Evolutionary conservation across 1,139 yeast species (phyloP), one percentile per base, ranked within the genome.

Genomic region (Geotrichum citri-aurantii): DNA sequence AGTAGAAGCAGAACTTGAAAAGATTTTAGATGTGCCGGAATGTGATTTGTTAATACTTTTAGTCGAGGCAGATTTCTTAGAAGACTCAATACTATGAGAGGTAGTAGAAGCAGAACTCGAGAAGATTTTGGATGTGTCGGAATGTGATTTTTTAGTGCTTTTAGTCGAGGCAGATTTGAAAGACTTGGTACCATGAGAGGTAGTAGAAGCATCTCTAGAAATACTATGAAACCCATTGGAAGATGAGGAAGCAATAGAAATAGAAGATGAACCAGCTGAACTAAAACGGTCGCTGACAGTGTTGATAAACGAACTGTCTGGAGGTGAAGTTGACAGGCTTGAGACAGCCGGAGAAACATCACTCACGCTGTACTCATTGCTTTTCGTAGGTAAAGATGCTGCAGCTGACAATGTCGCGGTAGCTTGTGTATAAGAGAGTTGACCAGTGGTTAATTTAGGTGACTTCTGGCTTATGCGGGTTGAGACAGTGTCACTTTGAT

Each of bases 241-340:
- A 37, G 42, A 3, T 37, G 42, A 37, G 6, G n/a, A n/a, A 12
- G 5, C 17, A 14, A 12, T 6, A 6, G 17, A 37, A 37, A n/a
- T 14, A 14, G 10, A 27, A n/a, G n/a, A n/a, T n/a, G n/a, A n/a
- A n/a, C n/a, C n/a, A n/a, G n/a, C n/a, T n/a, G n/a, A n/a, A 26
- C 7, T 26, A 26, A 7, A 26, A 7, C 7, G 26, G 52, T 50
- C 52, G 17, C 19, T 50, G 23, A 50, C n/a, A 21, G 29, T 26
- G n/a, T 40, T 50, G 17, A 37, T 50, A 12, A 33, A 12, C 24
- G 44, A 53, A 52, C 37, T 52, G 56, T 47, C 44, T 48, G 27
- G n/a, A 33, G 56, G 27, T 37, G 37, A 29, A 12, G 46, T 14
- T 21, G 46, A 10, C 29, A 5, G 29, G 7, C 29, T 26, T 26